These are phyloP conservation scores for Cupressus sempervirens DNA, from an alignment of 75 land plant genomes.

Conservation along the genomic window DNA sequence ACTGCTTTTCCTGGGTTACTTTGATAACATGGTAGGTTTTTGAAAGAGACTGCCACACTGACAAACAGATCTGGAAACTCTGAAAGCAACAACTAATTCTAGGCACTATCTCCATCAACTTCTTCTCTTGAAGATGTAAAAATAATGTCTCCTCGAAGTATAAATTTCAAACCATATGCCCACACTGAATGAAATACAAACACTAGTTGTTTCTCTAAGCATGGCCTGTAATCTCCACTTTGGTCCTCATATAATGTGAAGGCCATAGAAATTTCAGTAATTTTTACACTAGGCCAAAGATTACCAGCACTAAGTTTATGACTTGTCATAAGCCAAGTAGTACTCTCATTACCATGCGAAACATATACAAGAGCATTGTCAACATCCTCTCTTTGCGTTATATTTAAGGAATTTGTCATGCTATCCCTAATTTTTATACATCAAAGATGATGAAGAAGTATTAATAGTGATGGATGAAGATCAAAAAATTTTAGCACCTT, in stretches of 20 bases:
- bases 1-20: slow-evolving; percentile 62
- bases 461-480: slow-evolving; percentile 84
- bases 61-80: slow-evolving; percentile 73
- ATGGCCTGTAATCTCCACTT: slow-evolving; percentile 45
- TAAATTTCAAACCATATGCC: slow-evolving; percentile 86
- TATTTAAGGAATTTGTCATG: slow-evolving; percentile 40
- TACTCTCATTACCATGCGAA: slow-evolving; percentile 48
- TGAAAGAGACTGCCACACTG: slow-evolving; percentile 54
- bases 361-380: slow-evolving; percentile 75
- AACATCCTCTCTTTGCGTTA: slow-evolving; percentile 64
- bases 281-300: slow-evolving; percentile 49
- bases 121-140: slow-evolving; percentile 94
- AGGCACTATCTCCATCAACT: slow-evolving; percentile 79
- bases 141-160: slow-evolving; percentile 91
- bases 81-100: slow-evolving; percentile 95
- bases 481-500: slow-evolving; percentile 66
- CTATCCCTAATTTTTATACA: slow-evolving; percentile 66
- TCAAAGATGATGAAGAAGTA: slow-evolving; percentile 73
- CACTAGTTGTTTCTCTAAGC: slow-evolving; percentile 70
- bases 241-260: slow-evolving; percentile 58
- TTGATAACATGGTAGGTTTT: slow-evolving; percentile 51
- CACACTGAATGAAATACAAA: slow-evolving; percentile 92
- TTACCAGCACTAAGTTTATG: slow-evolving; percentile 41
- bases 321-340: slow-evolving; percentile 69
- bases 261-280: slow-evolving; percentile 77